These are phyloP conservation scores for Candida montana DNA, from an alignment of 805 yeast genomes.

Conservation along the genomic window DNA sequence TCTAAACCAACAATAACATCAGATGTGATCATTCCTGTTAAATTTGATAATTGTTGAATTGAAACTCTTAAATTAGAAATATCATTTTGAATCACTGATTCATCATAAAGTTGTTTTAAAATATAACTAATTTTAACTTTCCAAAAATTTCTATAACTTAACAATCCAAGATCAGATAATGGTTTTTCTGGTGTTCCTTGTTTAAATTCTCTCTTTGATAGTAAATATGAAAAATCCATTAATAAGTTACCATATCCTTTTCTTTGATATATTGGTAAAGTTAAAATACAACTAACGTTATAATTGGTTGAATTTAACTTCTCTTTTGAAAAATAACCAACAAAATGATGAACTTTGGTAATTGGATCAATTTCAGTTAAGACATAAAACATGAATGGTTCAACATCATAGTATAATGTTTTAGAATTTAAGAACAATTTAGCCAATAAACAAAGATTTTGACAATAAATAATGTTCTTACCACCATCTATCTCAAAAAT, in stretches of 20 bases:
- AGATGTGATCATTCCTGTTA: conserved; percentile 81
- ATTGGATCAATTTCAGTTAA: conserved; percentile 59
- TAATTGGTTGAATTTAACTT: conserved; percentile 65
- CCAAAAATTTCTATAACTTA: conserved; percentile 89
- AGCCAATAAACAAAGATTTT: conserved; percentile 83
- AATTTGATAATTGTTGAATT: conserved; percentile 54
- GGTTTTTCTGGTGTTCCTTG: conserved; percentile 97
- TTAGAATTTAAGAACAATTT: conserved; percentile 87
- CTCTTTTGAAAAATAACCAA: conserved; percentile 93
- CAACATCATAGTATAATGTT: conserved; percentile 90
- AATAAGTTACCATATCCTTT: conserved; percentile 85
- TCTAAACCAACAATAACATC: conserved; percentile 88
- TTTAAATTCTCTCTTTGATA: conserved; percentile 69
- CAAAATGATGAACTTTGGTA: conserved; percentile 58
- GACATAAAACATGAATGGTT: conserved; percentile 88
- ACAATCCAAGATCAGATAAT: conserved; percentile 74
- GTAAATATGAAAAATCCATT: conserved; percentile 82
- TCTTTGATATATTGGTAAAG: conserved; percentile 82
- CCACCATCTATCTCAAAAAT: conserved; percentile 94
- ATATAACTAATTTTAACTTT: conserved; percentile 51
- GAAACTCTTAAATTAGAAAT: conserved; percentile 31
- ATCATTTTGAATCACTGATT: conserved; percentile 3
- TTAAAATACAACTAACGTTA: conserved; percentile 86
- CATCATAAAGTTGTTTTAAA: conserved; percentile 16
- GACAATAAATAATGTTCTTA: conserved; percentile 76